These are phyloP conservation scores for Hydnomerulius pinastri DNA, from an alignment of 768 basidiomycete species.

Conservation along the genomic window DNA sequence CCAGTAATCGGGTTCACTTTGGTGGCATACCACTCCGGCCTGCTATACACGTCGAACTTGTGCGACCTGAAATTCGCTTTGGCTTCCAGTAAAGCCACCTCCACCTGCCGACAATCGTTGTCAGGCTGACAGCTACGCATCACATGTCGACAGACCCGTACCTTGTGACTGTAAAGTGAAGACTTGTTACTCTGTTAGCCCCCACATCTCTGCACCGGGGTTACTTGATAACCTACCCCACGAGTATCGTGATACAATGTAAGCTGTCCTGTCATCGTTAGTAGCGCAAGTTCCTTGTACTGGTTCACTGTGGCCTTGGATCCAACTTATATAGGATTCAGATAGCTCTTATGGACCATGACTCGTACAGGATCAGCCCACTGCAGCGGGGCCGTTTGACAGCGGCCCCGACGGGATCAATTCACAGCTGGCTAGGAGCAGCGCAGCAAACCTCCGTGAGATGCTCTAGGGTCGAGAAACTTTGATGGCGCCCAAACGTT, in stretches of 20 bases:
- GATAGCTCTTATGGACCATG: too few species aligned
- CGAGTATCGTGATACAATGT: background rate
- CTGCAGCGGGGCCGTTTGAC: too few species aligned
- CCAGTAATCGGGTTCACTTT: slow-evolving; percentile 58
- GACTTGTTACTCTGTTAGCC: background rate
- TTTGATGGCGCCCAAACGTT: too few species aligned
- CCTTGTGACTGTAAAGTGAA: background rate
- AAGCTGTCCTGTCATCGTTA: background rate
- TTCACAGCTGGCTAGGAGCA: too few species aligned
- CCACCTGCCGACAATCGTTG: slow-evolving; percentile 37
- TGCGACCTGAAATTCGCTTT: slow-evolving; percentile 47
- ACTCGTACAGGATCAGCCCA: too few species aligned
- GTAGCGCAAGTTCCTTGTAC: background rate
- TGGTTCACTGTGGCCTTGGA: background rate
- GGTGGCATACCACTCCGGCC: slow-evolving; percentile 66
- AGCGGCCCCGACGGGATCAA: too few species aligned
- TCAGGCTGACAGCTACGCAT: background rate
- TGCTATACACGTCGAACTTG: slow-evolving; percentile 60
- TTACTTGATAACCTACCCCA: background rate
- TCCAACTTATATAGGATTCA: background rate
- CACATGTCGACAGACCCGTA: background rate
- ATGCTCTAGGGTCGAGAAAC: too few species aligned
- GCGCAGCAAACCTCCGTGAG: too few species aligned
- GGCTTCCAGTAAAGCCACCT: slow-evolving; percentile 60
- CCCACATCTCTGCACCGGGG: background rate